Evolutionary conservation across 129 eudicot species (phyloP), one percentile per base, ranked within the genome.

Genomic region (Scalesia atractyloides): DNA sequence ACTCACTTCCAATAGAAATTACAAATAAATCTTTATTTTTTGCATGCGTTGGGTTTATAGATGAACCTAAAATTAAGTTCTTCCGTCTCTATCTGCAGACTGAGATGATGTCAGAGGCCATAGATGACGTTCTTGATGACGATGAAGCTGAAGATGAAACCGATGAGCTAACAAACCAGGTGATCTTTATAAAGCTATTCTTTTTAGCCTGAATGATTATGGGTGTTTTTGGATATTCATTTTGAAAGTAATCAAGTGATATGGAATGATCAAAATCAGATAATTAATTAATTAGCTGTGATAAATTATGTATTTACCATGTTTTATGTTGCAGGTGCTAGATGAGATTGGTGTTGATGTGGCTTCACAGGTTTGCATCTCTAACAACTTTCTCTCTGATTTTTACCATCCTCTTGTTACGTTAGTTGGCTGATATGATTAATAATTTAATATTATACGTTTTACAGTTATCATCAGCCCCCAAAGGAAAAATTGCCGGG

Each of bases 71-170:
- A 11, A 50, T 48, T 64, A 1, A 58, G 50, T 65, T 37, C 36
- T 69, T 63, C 39, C 67, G 41, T 15, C 20, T 43, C 41, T 63
- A 47, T 57, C 12, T 81, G 81, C 86, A 94, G 99, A 94, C 93
- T 73, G 99, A 94, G 77, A 94, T 94, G 97, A 94, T 94, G 93
- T 86, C 99, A 68, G 99, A 94, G 39, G 89, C 99, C 72, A 94
- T 94, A 71, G 99, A 94, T 73, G 99, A 88, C 83, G 95, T 82
- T 81, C 76, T 94, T 79, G 99, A 94, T 74, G 74, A 86, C 65
- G 99, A 94, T 69, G 99, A 90, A 72, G 99, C 99, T 62, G 99
- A 94, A 74, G 99, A 94, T 75, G 99, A 94, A 83, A 86, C 99
- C 48, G 99, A 94, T 16, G 99, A 94, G 59, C 82, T 94, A 61